Conservation (phyloP, 2,329 filamentous ascomycete genomes). For the Apiospora hydei region DNA sequence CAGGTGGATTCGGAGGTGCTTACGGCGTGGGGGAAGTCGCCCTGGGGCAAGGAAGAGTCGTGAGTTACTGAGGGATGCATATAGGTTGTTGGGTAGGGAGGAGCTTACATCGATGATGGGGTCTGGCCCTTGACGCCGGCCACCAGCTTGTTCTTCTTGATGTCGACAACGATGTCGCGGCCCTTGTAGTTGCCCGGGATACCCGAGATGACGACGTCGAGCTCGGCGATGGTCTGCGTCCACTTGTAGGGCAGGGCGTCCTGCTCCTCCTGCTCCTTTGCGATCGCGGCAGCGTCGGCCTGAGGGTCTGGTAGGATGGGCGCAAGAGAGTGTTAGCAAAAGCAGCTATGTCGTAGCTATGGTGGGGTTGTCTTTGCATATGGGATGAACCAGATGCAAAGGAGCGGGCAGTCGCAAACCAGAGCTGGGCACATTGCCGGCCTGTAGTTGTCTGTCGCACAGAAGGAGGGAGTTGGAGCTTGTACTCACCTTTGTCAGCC, state of each 20-base stretch:
- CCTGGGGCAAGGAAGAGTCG: slow-evolving; percentile 59
- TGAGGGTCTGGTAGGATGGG: slow-evolving; percentile 55
- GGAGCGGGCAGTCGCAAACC: too few species aligned
- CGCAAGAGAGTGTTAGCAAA: neutral
- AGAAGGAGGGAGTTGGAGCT: neutral
- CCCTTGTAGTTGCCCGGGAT: slow-evolving; percentile 85
- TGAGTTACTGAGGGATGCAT: slow-evolving; percentile 22
- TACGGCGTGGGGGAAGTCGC: slow-evolving; percentile 82
- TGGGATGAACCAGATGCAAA: neutral
- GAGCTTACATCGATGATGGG: slow-evolving; percentile 75
- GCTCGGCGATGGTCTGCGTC: slow-evolving; percentile 89
- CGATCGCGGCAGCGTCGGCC: slow-evolving; percentile 65
- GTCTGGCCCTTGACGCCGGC: slow-evolving; percentile 90
- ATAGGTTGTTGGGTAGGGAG: neutral
- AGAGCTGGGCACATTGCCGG: neutral
- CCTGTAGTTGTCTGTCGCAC: neutral
- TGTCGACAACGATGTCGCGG: slow-evolving; percentile 80
- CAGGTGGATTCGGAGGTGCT: slow-evolving; percentile 89
- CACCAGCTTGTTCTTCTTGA: slow-evolving; percentile 79
- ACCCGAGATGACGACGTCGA: slow-evolving; percentile 77
- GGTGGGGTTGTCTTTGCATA: slow-evolving; percentile 2
- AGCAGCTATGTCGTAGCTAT: slow-evolving; percentile 8
- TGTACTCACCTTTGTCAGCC: slow-evolving; percentile 49
- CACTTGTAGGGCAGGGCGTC: slow-evolving; percentile 94
- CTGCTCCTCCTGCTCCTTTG: slow-evolving; percentile 86